Evolutionary conservation across 108 stramenopile genomes (phyloP).

Genomic region (Seminavis robusta): DNA sequence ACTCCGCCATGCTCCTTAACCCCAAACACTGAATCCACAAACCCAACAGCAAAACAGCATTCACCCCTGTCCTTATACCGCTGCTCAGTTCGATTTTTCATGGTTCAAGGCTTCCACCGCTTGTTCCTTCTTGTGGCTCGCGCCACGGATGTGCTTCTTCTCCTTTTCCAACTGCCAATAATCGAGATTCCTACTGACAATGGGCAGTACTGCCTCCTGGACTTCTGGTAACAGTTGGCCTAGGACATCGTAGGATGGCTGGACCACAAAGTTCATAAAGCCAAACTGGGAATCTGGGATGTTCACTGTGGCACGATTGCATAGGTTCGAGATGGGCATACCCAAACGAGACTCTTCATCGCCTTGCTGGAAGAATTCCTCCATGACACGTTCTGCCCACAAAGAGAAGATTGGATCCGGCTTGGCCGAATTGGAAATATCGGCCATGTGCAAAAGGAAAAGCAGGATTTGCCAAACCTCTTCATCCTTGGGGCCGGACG

Average conservation of each 20-base stretch:
- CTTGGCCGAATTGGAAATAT: constrained; percentile 77
- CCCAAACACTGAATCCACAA: too few species aligned
- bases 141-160: too few species aligned
- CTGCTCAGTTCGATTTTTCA: too few species aligned
- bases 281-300: constrained; percentile 70
- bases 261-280: constrained; percentile 79
- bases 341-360: constrained; percentile 58
- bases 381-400: constrained; percentile 71
- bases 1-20: too few species aligned
- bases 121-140: too few species aligned
- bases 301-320: constrained; percentile 50
- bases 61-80: too few species aligned
- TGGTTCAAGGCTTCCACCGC: too few species aligned
- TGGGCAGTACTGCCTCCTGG: constrained; percentile 29
- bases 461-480: constrained; percentile 24
- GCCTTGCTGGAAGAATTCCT: constrained; percentile 76
- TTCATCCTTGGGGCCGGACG: constrained; percentile 13
- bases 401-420: constrained; percentile 27
- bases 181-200: constrained; percentile 31
- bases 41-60: too few species aligned
- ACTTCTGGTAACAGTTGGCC: constrained; percentile 45
- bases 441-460: constrained; percentile 63
- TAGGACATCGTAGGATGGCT: constrained; percentile 57
- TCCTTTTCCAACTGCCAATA: constrained; percentile 35
- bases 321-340: constrained; percentile 70